These are phyloP conservation scores for Asterella californica DNA, from an alignment of 225 moss, liverwort and hornwort genomes.

Conservation along the genomic window DNA sequence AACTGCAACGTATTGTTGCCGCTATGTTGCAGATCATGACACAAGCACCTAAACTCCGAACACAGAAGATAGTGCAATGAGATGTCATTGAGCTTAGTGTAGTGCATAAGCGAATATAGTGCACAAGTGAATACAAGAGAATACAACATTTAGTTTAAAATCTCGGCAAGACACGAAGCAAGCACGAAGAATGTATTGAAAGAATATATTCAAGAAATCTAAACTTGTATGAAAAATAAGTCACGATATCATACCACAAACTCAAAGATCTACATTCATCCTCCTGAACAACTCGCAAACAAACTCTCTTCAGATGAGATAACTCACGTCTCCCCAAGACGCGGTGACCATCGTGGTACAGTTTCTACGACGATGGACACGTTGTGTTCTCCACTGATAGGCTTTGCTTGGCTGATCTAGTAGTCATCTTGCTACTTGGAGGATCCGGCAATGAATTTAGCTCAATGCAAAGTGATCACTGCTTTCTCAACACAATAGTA, in stretches of 20 bases:
- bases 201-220: constrained; percentile 19
- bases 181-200: no score
- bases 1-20: no score
- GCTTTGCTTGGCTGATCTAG: constrained; percentile 34
- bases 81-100: no score
- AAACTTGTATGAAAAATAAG: constrained; percentile 30
- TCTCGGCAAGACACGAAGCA: no score
- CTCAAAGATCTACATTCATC: neutral
- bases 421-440: constrained; percentile 23
- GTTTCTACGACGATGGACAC: constrained; percentile 7
- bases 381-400: neutral
- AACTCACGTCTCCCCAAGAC: constrained; percentile 45
- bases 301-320: constrained; percentile 47
- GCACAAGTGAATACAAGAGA: no score
- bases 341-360: constrained; percentile 44
- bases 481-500: no score
- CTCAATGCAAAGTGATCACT: constrained; percentile 40
- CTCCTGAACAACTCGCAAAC: constrained; percentile 31
- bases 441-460: constrained; percentile 32
- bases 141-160: no score
- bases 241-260: constrained; percentile 4
- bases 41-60: no score
- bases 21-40: no score
- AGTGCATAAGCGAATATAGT: no score
- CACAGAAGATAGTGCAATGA: no score